Evolutionary conservation across 495 filamentous ascomycete genomes (phyloP).

Genomic region (Talaromyces liani): DNA sequence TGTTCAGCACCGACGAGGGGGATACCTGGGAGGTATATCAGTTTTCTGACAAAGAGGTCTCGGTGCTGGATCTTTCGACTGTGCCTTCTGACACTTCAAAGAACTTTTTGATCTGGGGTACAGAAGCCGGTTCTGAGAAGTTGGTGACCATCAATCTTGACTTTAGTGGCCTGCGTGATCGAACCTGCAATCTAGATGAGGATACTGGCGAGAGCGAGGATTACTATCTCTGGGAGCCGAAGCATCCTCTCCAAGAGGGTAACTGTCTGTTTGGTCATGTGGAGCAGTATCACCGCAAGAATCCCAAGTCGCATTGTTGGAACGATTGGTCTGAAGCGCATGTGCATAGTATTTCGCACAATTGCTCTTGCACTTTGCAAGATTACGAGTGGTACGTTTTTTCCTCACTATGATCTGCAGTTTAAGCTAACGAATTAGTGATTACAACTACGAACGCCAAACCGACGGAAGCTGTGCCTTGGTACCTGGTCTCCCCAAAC

Average conservation of each 20-base stretch:
- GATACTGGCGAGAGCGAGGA: conserved; percentile 56
- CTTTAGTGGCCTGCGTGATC: conserved; percentile 68
- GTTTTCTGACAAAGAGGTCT: conserved; percentile 63
- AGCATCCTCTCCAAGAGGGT: conserved; percentile 64
- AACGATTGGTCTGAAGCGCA: conserved; percentile 70
- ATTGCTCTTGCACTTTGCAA: conserved; percentile 72
- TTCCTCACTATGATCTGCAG: neutral
- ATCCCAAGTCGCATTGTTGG: conserved; percentile 61
- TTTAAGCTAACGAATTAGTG: conserved; percentile 40
- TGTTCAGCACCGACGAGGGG: conserved; percentile 76
- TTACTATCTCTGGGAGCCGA: conserved; percentile 78
- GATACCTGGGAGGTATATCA: conserved; percentile 63
- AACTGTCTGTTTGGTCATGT: conserved; percentile 90
- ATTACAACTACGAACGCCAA: conserved; percentile 85
- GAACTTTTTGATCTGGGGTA: conserved; percentile 86
- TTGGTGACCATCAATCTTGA: conserved; percentile 73
- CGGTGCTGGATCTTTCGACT: conserved; percentile 73
- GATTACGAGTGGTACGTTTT: conserved; percentile 88
- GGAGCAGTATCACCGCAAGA: conserved; percentile 87
- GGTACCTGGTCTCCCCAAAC: conserved; percentile 58
- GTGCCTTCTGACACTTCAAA: conserved; percentile 81
- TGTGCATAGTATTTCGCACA: conserved; percentile 48
- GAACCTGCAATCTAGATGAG: conserved; percentile 62
- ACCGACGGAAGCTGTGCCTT: conserved; percentile 67
- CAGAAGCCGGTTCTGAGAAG: conserved; percentile 33